Evolutionary conservation across 192 early-diverging fungal species (phyloP).

Genomic region (Globomyces pollinis-pini): DNA sequence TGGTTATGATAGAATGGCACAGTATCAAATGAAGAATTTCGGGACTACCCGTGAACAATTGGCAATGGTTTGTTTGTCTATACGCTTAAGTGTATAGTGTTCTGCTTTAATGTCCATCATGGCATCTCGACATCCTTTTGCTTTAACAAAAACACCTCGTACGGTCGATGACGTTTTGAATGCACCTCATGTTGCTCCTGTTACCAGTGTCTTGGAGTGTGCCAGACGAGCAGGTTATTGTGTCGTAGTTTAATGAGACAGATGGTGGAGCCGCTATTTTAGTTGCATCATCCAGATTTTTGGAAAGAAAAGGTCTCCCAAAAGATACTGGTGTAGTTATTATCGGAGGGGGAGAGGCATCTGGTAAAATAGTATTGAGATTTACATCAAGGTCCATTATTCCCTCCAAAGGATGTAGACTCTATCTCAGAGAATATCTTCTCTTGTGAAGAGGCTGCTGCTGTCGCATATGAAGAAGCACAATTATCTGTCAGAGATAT

Average conservation of each 20-base stretch:
- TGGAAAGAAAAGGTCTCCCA: constrained; percentile 21
- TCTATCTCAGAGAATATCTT: constrained; percentile 30
- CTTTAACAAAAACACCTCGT: constrained; percentile 24
- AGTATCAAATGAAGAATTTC: constrained; percentile 34
- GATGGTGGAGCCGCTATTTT: constrained; percentile 33
- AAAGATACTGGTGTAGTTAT: constrained; percentile 25
- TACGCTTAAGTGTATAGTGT: too few relatives aligned
- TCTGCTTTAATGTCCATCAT: constrained; percentile 33
- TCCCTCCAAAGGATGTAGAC: constrained; percentile 22
- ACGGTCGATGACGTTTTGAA: constrained; percentile 24
- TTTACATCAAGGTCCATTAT: constrained; percentile 22
- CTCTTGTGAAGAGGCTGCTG: constrained; percentile 34
- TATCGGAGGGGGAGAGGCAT: constrained; percentile 32
- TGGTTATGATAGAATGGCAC: constrained; percentile 36
- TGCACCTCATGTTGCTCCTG: constrained; percentile 25
- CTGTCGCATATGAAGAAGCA: constrained; percentile 35
- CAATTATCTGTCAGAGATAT: constrained; percentile 34
- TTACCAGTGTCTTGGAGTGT: constrained; percentile 34
- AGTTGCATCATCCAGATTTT: constrained; percentile 24
- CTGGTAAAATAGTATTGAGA: constrained; percentile 9
- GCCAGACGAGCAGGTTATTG: constrained; percentile 33
- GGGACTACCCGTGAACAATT: constrained; percentile 29
- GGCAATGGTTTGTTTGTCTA: too few relatives aligned
- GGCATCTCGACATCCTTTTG: constrained; percentile 32
- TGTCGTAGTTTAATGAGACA: too few relatives aligned